Evolutionary conservation across 2,329 filamentous ascomycete genomes (phyloP), one percentile per base, ranked within the genome.

Genomic region (Chaetomiaceae sp.): DNA sequence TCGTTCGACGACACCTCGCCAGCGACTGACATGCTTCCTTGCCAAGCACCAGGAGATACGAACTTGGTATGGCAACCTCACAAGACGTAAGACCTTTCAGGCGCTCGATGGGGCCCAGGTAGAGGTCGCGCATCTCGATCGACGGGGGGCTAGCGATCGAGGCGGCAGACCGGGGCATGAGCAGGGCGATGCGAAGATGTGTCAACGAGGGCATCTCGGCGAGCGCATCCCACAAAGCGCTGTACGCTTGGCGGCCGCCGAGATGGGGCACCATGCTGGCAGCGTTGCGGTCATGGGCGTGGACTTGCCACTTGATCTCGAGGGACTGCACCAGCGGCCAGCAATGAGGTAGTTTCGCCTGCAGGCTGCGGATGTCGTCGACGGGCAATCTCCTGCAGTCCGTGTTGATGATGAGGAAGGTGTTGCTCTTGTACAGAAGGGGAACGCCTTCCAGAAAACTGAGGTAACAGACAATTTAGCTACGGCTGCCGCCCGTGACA

Each of bases 201-300:
- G 37, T 24, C 2, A 53, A 46, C 5, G 38, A 32, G 6, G 51
- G 51, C 48, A 49, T 49, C 20, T 53, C 51, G 3, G 51, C 45
- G 14, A 53, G 51, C 17, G 48, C 42, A 32, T 53, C 51, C 51
- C 51, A 53, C 4, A 53, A 38, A 11, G 45, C 48, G 32, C 51
- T 48, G 29, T 51, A 51, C 4, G 38, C 43, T 15, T 49, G 46
- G n/a, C 51, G 48, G 3, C 51, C 48, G n/a, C 32, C 22, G 3
- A 42, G 17, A 27, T 53, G 51, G 6, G 51, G 51, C 14, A 51
- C 43, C 40, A 49, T 47, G 30, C 19, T 47, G 22, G 39, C 39
- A 2, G 42, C 37, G 29, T 53, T 49, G 22, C 48, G 14, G 37
- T 53, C 45, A 18, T 42, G 45, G n/a, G 34, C 18, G 24, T 33